A percentile compares a stretch with the other conserved stretches of the same genome.
These are phyloP conservation scores for Aspergillus wentii DNA, from an alignment of 495 filamentous ascomycete species.

Conservation along the genomic window DNA sequence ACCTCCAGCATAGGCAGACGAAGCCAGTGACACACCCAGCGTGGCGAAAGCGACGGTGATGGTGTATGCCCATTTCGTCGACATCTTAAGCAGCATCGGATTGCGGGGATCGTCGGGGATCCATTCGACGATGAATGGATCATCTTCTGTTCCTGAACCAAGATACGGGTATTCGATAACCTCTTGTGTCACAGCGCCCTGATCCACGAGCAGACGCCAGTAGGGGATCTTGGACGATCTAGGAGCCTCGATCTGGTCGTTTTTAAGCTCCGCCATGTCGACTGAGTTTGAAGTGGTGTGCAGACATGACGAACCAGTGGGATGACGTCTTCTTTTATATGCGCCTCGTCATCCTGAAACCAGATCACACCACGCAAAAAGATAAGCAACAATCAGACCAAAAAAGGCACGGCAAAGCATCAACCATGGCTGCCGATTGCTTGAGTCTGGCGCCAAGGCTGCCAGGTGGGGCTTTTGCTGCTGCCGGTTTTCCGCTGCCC, in stretches of 20 bases:
- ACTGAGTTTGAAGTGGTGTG: no score
- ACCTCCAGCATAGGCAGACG: conserved; percentile 64
- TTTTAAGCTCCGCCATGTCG: neutral
- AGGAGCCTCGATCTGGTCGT: conserved; percentile 4
- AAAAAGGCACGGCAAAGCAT: no score
- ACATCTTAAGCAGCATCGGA: conserved; percentile 48
- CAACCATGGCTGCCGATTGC: no score
- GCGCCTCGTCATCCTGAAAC: no score
- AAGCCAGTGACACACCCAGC: conserved; percentile 64
- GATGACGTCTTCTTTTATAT: no score
- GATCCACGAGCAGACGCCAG: conserved; percentile 24
- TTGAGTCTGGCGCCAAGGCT: no score
- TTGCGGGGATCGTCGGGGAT: conserved; percentile 59
- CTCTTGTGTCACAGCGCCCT: conserved; percentile 24
- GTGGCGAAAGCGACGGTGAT: conserved; percentile 58
- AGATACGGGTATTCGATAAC: conserved; percentile 51
- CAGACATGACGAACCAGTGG: no score
- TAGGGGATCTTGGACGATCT: conserved; percentile 16
- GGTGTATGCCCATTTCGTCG: conserved; percentile 60
- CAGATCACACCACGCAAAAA: no score
- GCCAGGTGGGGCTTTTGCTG: no score
- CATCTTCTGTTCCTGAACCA: conserved; percentile 58
- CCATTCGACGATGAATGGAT: conserved; percentile 66
- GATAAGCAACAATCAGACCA: no score
- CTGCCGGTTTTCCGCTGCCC: no score